Evolutionary conservation across 2,329 filamentous ascomycete genomes (phyloP).

Genomic region (Trichoderma semiorbis): DNA sequence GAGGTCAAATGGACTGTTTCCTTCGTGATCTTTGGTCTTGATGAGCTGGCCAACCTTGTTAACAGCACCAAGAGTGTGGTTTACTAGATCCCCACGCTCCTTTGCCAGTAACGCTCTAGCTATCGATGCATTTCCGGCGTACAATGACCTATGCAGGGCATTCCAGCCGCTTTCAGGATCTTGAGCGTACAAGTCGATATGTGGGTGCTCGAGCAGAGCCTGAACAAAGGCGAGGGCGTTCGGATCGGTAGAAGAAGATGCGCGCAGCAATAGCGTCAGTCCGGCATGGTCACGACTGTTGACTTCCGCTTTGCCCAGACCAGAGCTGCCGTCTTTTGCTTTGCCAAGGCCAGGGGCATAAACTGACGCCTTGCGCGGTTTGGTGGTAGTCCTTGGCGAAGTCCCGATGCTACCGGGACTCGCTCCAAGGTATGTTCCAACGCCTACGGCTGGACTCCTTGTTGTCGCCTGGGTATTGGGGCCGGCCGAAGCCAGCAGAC

Average conservation of each 20-base stretch:
- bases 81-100: conserved; percentile 63
- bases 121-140: conserved; percentile 82
- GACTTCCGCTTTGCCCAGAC: conserved; percentile 61
- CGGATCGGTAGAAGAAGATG: conserved; percentile 69
- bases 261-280: conserved; percentile 79
- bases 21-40: conserved; percentile 93
- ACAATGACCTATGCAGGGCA: conserved; percentile 83
- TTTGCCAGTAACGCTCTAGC: conserved; percentile 77
- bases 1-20: conserved; percentile 89
- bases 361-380: conserved; percentile 53
- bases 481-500: conserved; percentile 72
- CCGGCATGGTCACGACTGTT: conserved; percentile 82
- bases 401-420: conserved; percentile 43
- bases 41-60: conserved; percentile 71
- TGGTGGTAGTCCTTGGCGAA: conserved; percentile 48
- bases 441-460: conserved; percentile 50
- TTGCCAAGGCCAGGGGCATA: conserved; percentile 42
- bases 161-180: conserved; percentile 96
- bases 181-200: conserved; percentile 80
- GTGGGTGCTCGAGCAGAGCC: conserved; percentile 75
- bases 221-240: conserved; percentile 72
- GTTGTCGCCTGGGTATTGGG: conserved; percentile 52
- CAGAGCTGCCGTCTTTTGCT: conserved; percentile 42
- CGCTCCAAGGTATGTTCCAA: conserved; percentile 32
- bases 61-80: conserved; percentile 57